These are phyloP conservation scores for Pichia sp. DNA, from an alignment of 1,139 yeast genomes.

Conservation along the genomic window DNA sequence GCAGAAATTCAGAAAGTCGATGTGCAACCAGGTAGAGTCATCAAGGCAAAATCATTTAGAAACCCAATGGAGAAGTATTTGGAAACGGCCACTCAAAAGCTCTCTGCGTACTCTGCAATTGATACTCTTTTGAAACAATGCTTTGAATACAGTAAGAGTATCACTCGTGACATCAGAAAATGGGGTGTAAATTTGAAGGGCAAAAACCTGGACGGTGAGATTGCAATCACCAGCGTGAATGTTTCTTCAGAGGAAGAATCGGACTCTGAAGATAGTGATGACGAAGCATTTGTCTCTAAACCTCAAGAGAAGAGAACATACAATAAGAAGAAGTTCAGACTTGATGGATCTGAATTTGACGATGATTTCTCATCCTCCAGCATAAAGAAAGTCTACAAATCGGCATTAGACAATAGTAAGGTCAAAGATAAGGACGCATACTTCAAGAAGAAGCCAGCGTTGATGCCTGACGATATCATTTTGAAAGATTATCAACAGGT, in stretches of 20 bases:
- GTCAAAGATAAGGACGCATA: constrained; percentile 31
- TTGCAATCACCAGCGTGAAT: constrained; percentile 47
- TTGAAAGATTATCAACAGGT: constrained; percentile 90
- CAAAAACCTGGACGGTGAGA: constrained; percentile 38
- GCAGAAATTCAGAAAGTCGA: constrained; percentile 48
- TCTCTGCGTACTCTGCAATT: constrained; percentile 89
- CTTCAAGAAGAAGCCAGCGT: constrained; percentile 63
- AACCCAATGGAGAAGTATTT: constrained; percentile 46
- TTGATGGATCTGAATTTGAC: constrained; percentile 17
- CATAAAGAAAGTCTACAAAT: constrained; percentile 6
- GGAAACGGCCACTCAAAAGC: constrained; percentile 59
- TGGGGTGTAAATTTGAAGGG: constrained; percentile 85
- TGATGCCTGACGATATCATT: constrained; percentile 55
- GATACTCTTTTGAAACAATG: constrained; percentile 84
- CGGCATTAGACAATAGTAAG: constrained; percentile 5
- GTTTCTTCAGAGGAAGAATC: constrained; percentile 18
- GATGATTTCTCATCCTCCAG: constrained; percentile 10
- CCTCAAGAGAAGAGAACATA: constrained; percentile 1
- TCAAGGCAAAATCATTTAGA: constrained; percentile 8
- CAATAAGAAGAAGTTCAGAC: constrained; percentile 9
- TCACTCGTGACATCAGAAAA: constrained; percentile 62
- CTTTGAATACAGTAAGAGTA: constrained; percentile 64
- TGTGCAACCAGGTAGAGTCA: constrained; percentile 29
- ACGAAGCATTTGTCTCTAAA: constrained; percentile 5
- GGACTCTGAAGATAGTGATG: neutral